Evolutionary conservation across 805 yeast genomes (phyloP).

Genomic region (Saturnispora gosingensis): DNA sequence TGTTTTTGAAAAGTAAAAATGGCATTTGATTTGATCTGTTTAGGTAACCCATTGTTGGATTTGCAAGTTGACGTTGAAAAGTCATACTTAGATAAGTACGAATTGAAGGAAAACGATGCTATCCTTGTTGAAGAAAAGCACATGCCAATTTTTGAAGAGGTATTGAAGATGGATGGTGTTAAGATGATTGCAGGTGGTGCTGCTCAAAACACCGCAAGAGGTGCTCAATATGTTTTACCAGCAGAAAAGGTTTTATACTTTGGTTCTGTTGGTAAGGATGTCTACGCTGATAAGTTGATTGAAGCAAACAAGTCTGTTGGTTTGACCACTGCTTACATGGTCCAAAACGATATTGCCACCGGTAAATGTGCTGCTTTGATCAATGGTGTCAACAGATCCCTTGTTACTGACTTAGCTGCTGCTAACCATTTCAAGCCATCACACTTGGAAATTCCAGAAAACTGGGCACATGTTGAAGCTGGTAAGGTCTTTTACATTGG

Average conservation of each 20-base stretch:
- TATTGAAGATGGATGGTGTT: constrained; percentile 49
- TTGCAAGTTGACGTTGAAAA: constrained; percentile 67
- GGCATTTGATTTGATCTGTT: constrained; percentile 67
- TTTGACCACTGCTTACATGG: constrained; percentile 75
- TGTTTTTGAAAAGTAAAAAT: constrained; percentile 22
- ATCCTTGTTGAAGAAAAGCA: constrained; percentile 77
- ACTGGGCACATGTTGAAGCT: constrained; percentile 77
- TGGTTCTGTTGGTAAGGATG: constrained; percentile 94
- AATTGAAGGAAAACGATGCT: constrained; percentile 85
- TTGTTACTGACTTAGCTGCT: constrained; percentile 94
- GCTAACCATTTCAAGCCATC: constrained; percentile 92
- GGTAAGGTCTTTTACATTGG: constrained; percentile 88
- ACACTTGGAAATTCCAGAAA: constrained; percentile 80
- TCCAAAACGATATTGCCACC: constrained; percentile 68
- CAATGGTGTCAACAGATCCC: constrained; percentile 73
- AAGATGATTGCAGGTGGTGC: constrained; percentile 96
- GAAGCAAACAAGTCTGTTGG: constrained; percentile 87
- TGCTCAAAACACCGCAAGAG: constrained; percentile 98
- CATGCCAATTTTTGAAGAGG: constrained; percentile 77
- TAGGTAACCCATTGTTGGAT: constrained; percentile 86
- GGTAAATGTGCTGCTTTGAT: constrained; percentile 98
- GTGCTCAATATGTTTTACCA: constrained; percentile 90
- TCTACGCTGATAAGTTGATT: constrained; percentile 68
- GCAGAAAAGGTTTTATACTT: constrained; percentile 76
- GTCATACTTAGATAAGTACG: constrained; percentile 70